Percentiles rank a stretch among this genome's conserved stretches.
phyloP scores from a whole-genome alignment of 2,329 filamentous ascomycete genomes.

The Gliomastix tumulicola region DNA sequence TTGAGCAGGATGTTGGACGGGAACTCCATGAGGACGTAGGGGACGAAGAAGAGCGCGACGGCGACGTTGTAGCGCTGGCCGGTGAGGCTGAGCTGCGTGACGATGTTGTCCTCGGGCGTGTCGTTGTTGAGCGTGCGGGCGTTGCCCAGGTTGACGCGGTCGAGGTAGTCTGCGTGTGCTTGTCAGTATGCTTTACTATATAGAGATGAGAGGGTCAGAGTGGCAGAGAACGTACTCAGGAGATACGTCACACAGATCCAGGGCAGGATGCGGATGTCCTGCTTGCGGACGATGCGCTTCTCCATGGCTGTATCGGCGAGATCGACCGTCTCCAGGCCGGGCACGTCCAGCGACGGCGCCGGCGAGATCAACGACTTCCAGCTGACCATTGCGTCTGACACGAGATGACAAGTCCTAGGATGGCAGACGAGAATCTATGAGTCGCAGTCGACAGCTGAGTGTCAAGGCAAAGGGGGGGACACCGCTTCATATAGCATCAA shows the following conservation, averaged over 20 bases:
- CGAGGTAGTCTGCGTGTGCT: slow-evolving; percentile 13
- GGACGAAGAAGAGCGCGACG: slow-evolving; percentile 51
- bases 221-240: slow-evolving; percentile 15
- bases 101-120: slow-evolving; percentile 22
- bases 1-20: slow-evolving; percentile 24
- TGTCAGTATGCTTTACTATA: slow-evolving; percentile 2
- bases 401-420: too few species aligned
- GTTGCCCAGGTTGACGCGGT: slow-evolving; percentile 23
- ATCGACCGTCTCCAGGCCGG: slow-evolving; percentile 22
- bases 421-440: too few species aligned
- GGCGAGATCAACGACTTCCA: slow-evolving; percentile 11
- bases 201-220: too few species aligned
- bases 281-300: slow-evolving; percentile 21
- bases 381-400: slow-evolving; percentile 7
- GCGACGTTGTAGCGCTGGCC: slow-evolving; percentile 52
- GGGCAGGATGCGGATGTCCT: slow-evolving; percentile 21
- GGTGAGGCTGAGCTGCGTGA: slow-evolving; percentile 22
- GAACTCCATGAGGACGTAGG: slow-evolving; percentile 36
- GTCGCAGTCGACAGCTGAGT: too few species aligned
- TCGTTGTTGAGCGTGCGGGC: slow-evolving; percentile 24
- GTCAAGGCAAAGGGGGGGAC: too few species aligned
- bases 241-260: slow-evolving; percentile 24
- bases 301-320: slow-evolving; percentile 24
- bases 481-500: too few species aligned
- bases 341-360: slow-evolving; percentile 21